A percentile compares a stretch with the other conserved stretches of the same genome.
Evolutionary conservation across 1,284 basidiomycete species (phyloP).

Genomic region (Leccinum subrobustum): DNA sequence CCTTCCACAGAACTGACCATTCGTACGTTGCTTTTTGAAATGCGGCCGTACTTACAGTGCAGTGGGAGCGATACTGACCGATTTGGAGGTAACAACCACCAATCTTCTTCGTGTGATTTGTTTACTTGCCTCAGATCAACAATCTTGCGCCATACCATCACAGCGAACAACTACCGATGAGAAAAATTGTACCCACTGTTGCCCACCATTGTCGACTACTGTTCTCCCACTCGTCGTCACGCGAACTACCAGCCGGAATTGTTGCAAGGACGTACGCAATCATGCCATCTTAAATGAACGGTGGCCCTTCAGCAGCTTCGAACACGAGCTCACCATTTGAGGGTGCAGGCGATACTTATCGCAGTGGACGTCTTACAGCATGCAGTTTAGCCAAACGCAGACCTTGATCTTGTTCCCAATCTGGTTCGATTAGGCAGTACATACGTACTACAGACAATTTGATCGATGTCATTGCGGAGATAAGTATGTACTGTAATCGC

Average conservation of each 20-base stretch:
- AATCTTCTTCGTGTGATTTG: background rate
- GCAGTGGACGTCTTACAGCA: no score
- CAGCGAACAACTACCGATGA: background rate
- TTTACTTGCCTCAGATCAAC: background rate
- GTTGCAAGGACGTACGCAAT: background rate
- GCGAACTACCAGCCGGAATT: background rate
- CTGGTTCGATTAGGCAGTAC: no score
- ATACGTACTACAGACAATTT: no score
- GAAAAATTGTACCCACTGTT: background rate
- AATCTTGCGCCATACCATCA: background rate
- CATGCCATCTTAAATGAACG: background rate
- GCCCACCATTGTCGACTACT: background rate
- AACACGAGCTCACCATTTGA: background rate
- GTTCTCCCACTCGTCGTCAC: background rate
- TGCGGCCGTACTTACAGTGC: background rate
- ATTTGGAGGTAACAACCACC: background rate
- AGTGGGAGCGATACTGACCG: background rate
- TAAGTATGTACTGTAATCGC: background rate
- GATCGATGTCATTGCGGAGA: no score
- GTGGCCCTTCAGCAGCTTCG: background rate
- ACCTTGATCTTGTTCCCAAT: no score
- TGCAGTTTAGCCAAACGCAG: no score
- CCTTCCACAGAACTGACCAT: background rate
- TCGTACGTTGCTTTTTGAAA: background rate
- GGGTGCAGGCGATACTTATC: no score